phyloP scores from a whole-genome alignment of 2,329 filamentous ascomycete genomes.

The Cordyceps cicadae region DNA sequence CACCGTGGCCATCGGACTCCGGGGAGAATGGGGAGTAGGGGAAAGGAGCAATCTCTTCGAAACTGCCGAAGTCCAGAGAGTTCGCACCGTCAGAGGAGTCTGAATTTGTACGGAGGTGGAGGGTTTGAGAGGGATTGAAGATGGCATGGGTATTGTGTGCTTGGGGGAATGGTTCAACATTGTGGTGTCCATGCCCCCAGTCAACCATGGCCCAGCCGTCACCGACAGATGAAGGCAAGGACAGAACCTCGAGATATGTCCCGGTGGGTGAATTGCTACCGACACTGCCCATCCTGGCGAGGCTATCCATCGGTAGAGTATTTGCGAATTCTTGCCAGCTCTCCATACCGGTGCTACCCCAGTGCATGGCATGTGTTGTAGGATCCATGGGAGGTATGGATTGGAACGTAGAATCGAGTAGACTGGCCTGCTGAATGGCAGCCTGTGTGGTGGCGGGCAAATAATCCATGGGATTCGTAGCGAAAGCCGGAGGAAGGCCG shows the following conservation, averaged over 20 bases:
- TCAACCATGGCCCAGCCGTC: conserved; percentile 83
- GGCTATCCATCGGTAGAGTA: conserved; percentile 43
- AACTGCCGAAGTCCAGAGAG: conserved; percentile 65
- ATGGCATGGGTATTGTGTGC: conserved; percentile 50
- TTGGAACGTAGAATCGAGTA: conserved; percentile 57
- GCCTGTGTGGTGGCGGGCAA: conserved; percentile 55
- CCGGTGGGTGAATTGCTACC: conserved; percentile 38
- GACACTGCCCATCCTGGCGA: conserved; percentile 32
- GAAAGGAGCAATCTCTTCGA: conserved; percentile 66
- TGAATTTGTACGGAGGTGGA: conserved; percentile 80
- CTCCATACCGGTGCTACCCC: conserved; percentile 54
- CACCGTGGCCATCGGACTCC: conserved; percentile 65
- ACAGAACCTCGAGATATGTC: conserved; percentile 74
- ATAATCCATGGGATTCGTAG: conserved; percentile 51
- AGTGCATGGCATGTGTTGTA: conserved; percentile 47
- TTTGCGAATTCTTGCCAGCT: conserved; percentile 75
- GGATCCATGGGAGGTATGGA: conserved; percentile 50
- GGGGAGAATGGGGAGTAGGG: conserved; percentile 76
- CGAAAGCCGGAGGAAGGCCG: conserved; percentile 41
- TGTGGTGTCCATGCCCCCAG: conserved; percentile 61
- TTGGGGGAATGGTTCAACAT: conserved; percentile 51
- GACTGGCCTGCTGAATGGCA: conserved; percentile 48
- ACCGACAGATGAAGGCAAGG: conserved; percentile 71
- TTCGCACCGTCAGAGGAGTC: conserved; percentile 70
- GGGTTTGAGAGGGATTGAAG: conserved; percentile 84